Conservation (phyloP, 2,329 filamentous ascomycete species). For the Neofusicoccum cordaticola region DNA sequence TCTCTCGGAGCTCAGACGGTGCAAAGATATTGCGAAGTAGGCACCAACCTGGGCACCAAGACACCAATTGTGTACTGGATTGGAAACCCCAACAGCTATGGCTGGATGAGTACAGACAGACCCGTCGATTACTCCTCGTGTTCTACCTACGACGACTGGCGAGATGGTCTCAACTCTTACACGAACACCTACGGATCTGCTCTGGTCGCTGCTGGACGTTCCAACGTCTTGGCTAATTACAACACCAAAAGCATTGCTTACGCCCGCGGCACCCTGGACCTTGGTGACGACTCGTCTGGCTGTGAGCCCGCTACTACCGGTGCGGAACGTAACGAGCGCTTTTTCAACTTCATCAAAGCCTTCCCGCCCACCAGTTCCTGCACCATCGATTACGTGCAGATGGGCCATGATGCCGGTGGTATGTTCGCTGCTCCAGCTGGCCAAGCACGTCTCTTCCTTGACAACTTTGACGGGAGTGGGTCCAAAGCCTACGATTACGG, state of each 20-base stretch:
- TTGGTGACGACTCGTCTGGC: slow-evolving; percentile 32
- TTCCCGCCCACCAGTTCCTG: slow-evolving; percentile 31
- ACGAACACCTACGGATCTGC: slow-evolving; percentile 22
- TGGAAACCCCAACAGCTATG: slow-evolving; percentile 27
- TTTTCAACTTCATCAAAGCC: slow-evolving; percentile 39
- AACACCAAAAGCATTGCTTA: slow-evolving; percentile 34
- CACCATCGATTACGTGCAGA: slow-evolving; percentile 34
- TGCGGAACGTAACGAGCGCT: slow-evolving; percentile 36
- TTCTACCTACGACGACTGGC: slow-evolving; percentile 33
- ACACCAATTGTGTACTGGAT: slow-evolving; percentile 16
- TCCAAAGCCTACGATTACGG: slow-evolving; percentile 35
- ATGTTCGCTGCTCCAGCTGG: slow-evolving; percentile 37
- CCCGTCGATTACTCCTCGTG: slow-evolving; percentile 30
- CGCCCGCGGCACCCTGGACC: slow-evolving; percentile 32
- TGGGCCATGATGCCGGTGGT: slow-evolving; percentile 34
- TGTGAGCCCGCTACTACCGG: slow-evolving; percentile 34
- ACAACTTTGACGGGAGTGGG: slow-evolving; percentile 38
- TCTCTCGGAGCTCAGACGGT: slow-evolving; percentile 17
- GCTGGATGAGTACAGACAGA: slow-evolving; percentile 31
- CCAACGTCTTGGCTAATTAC: slow-evolving; percentile 32
- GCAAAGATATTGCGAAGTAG: slow-evolving; percentile 16
- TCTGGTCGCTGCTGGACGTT: slow-evolving; percentile 26
- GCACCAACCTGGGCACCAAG: neutral
- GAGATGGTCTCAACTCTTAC: slow-evolving; percentile 35
- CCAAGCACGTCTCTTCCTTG: slow-evolving; percentile 34